Conservation (phyloP, 345 rosid species). For the Hibiscus trionum region DNA sequence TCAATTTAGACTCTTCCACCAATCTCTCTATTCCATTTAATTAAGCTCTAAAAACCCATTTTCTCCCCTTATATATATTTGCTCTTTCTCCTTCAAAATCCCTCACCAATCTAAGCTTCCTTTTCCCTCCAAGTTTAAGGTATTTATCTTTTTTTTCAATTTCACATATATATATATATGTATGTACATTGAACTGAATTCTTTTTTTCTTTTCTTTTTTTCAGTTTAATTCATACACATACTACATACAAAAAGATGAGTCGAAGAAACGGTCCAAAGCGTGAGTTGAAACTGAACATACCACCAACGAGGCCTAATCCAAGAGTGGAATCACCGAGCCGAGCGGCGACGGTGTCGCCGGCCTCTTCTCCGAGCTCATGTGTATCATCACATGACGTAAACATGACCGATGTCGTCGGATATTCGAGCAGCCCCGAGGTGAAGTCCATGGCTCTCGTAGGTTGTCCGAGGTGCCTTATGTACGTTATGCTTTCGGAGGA, state of each 20-base stretch:
- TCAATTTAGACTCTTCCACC: constrained; percentile 51
- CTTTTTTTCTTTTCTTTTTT: not conserved
- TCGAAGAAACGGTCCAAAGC: constrained; percentile 64
- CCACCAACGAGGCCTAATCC: constrained; percentile 58
- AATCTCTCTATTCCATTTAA: constrained; percentile 38
- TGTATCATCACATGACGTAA: constrained; percentile 54
- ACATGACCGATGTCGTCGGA: constrained; percentile 3
- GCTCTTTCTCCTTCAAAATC: constrained; percentile 1
- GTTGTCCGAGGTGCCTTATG: constrained; percentile 86
- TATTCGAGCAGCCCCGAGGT: constrained; percentile 77
- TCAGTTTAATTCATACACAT: not conserved
- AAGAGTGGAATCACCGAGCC: constrained; percentile 49
- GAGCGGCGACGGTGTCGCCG: constrained; percentile 59
- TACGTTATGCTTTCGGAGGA: not conserved
- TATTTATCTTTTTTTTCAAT: not conserved
- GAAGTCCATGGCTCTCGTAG: constrained; percentile 82
- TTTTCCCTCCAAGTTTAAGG: constrained; percentile 12
- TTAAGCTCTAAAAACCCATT: constrained; percentile 58
- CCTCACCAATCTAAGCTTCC: constrained; percentile 3
- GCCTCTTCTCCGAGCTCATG: constrained; percentile 82
- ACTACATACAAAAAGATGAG: constrained; percentile 43
- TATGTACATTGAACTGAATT: not conserved
- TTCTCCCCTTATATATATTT: constrained; percentile 32
- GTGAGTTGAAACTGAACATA: constrained; percentile 79
- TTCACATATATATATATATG: not conserved